Evolutionary conservation across 306 rosid species (phyloP).

Genomic region (Potentilla sterilis): DNA sequence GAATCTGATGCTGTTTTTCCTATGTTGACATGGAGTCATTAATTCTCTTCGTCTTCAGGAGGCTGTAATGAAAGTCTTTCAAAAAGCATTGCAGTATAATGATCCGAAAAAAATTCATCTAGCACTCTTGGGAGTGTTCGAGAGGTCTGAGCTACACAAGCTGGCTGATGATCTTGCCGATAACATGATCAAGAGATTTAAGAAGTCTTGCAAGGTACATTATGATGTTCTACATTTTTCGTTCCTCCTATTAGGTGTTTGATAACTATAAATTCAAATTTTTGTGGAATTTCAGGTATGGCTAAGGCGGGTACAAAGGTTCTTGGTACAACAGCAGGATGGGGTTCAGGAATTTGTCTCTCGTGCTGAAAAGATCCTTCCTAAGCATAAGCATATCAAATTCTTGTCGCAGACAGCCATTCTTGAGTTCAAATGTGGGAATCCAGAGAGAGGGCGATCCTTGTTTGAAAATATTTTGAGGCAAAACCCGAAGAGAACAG

Average conservation of each 20-base stretch:
- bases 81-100: conserved; percentile 72
- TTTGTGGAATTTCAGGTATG: conserved; percentile 57
- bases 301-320: conserved; percentile 67
- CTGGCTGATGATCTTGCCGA: conserved; percentile 71
- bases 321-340: conserved; percentile 60
- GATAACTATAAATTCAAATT: neutral
- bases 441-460: conserved; percentile 83
- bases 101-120: conserved; percentile 77
- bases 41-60: conserved; percentile 47
- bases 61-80: conserved; percentile 73
- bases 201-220: conserved; percentile 87
- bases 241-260: neutral
- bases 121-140: conserved; percentile 81
- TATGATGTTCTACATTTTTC: neutral
- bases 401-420: conserved; percentile 85
- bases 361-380: conserved; percentile 69
- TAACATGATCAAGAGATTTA: conserved; percentile 83
- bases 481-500: conserved; percentile 83
- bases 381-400: conserved; percentile 66
- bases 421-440: conserved; percentile 79
- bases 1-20: neutral
- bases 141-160: conserved; percentile 71
- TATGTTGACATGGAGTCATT: conserved; percentile 12
- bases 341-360: conserved; percentile 48
- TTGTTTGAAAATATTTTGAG: conserved; percentile 79